These are phyloP conservation scores for Podila horticola DNA, from an alignment of 192 early-diverging fungal genomes.

Conservation along the genomic window DNA sequence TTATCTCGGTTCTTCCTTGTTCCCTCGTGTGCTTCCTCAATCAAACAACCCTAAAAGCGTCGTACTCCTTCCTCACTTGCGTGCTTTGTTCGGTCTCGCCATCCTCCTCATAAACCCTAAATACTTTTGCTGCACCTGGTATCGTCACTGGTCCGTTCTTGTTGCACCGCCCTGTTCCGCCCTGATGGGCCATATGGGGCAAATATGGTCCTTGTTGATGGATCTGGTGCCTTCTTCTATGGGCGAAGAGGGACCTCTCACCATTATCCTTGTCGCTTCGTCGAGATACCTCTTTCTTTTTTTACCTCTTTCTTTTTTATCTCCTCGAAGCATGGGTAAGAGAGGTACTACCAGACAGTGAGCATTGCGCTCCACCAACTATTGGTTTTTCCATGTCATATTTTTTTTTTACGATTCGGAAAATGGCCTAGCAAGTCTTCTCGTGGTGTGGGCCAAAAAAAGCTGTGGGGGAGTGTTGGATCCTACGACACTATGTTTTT, in stretches of 20 bases:
- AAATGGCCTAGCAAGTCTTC: constrained; percentile 2
- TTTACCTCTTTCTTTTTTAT: neutral
- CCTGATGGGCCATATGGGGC: neutral
- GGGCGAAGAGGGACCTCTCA: neutral
- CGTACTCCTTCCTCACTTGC: too few species aligned
- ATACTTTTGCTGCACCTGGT: constrained; percentile 1
- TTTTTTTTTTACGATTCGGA: neutral
- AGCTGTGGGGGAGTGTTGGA: neutral
- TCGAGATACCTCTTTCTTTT: neutral
- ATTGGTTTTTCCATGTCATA: neutral
- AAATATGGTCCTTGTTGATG: constrained; percentile 2
- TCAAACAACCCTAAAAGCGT: too few species aligned
- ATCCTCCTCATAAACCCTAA: constrained; percentile 1
- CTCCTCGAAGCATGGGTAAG: neutral
- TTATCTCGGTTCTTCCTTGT: too few species aligned
- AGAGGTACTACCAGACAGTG: neutral
- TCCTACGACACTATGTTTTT: neutral
- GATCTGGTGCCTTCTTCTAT: neutral
- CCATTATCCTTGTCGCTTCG: neutral
- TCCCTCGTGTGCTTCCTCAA: too few species aligned
- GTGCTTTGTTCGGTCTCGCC: neutral
- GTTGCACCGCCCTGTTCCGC: constrained; percentile 3
- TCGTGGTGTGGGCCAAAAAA: neutral
- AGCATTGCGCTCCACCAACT: constrained; percentile 2
- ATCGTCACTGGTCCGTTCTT: neutral